These are phyloP conservation scores for Cordyceps cateniannulata DNA, from an alignment of 2,329 filamentous ascomycete species.

Conservation along the genomic window DNA sequence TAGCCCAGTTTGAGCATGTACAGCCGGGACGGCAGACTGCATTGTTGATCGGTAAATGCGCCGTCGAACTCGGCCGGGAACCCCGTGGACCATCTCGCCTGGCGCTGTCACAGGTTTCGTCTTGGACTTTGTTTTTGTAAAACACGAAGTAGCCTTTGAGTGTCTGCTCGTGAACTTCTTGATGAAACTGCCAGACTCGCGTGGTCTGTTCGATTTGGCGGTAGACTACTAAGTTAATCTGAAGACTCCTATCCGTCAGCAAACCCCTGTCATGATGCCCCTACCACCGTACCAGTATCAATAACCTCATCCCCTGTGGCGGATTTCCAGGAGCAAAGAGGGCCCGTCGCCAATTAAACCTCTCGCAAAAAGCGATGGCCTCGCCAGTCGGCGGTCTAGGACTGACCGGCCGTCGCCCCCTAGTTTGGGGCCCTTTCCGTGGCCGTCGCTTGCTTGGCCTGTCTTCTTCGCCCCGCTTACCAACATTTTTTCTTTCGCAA, in stretches of 20 bases:
- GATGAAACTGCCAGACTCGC: background rate
- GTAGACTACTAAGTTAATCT: too few relatives aligned
- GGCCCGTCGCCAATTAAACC: slow-evolving; percentile 2
- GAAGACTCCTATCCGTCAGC: background rate
- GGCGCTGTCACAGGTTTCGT: too few relatives aligned
- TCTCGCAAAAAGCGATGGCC: background rate
- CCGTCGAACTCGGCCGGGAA: background rate
- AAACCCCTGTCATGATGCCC: background rate
- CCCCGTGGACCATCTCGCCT: too few relatives aligned
- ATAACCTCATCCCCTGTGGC: background rate
- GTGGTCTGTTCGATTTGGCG: background rate
- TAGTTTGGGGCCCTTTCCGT: too few relatives aligned
- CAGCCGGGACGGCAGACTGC: background rate
- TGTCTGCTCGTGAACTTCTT: background rate
- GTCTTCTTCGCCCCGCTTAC: background rate
- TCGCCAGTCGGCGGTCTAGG: background rate
- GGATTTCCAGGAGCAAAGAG: background rate
- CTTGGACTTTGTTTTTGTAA: too few relatives aligned
- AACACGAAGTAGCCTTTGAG: too few relatives aligned
- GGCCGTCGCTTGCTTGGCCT: background rate
- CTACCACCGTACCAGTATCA: too few relatives aligned
- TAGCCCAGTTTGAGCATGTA: too few relatives aligned
- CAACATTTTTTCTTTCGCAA: too few relatives aligned
- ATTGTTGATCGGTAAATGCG: background rate
- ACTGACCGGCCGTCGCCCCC: background rate